These are phyloP conservation scores for Triticum timopheevii DNA, from an alignment of 176 grass and related monocot species.

Conservation along the genomic window DNA sequence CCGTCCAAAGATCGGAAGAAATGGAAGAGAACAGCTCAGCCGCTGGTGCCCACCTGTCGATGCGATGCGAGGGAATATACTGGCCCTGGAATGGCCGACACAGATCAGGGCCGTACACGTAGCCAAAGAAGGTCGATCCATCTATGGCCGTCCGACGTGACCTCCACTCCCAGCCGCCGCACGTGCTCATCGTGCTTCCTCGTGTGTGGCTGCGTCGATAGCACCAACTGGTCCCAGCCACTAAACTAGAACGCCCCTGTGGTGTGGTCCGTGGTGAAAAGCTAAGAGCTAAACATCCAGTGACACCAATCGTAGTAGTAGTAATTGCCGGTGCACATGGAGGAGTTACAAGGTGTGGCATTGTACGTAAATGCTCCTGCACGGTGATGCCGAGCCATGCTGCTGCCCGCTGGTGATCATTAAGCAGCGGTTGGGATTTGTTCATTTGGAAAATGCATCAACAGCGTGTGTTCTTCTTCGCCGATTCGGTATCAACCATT, in stretches of 20 bases:
- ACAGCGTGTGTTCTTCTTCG: neutral
- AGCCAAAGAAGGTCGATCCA: neutral
- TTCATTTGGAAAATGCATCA: neutral
- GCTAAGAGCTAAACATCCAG: neutral
- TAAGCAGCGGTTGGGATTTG: too few relatives aligned
- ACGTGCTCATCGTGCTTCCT: conserved; percentile 51
- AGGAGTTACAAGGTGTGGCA: neutral
- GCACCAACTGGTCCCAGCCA: conserved; percentile 19
- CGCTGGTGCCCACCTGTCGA: neutral
- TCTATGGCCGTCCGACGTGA: conserved; percentile 19
- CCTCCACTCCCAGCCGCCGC: conserved; percentile 9
- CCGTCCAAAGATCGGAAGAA: too few relatives aligned
- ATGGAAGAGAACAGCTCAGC: neutral
- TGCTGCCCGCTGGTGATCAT: too few relatives aligned
- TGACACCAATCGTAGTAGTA: neutral
- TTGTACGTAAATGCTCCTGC: neutral
- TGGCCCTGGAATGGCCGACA: neutral
- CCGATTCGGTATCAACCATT: neutral
- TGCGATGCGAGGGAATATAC: neutral
- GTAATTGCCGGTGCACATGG: neutral
- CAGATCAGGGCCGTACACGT: conserved; percentile 31
- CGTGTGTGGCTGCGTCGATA: conserved; percentile 8
- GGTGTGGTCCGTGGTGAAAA: conserved; percentile 5
- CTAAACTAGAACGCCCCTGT: neutral
- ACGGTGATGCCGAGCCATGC: too few relatives aligned